Base-by-base conservation (phyloP, 1,139 yeast species). In the Sugiyamaella japonica region DNA sequence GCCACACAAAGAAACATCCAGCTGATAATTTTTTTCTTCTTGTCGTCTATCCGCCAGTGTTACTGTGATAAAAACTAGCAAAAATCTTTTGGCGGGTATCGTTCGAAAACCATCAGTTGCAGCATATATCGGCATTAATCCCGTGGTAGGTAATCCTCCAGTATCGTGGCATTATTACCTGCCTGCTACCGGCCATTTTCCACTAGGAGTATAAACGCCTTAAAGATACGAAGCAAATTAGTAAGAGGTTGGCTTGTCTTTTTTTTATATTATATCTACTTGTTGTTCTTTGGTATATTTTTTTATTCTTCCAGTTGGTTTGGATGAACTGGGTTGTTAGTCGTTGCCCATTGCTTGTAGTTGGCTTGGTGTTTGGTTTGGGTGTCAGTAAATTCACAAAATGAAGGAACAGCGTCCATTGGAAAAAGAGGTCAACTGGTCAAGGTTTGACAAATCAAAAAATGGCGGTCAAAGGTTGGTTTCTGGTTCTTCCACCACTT, bases 401-500 rank as follows among this genome's bases (percentile, higher is more conserved):
- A 50, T 50, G 53, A 38, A 50, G 13, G 32, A 17, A 25, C 16
- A 50, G 29, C 47, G 31, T 20, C 37, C 28, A 25, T 40, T 44
- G 12, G 53, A 50, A 36, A 40, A 38, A 38, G 23, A 31, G 20
- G 31, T 40, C 25, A 40, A 34, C 28, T 44, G 45, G 49, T 32
- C 23, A 29, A 15, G 23, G 25, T 38, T 20, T 23, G 44, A 43
- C 9, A 43, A 29, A 15, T 38, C 45, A 10, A 16, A 12, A 20
- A 38, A 34, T 45, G 50, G 34, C 20, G 50, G 29, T 16, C 54
- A 45, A 25, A 34, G 54, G 25, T 23, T 36, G 15, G 54, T 51
- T n/a, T 34, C 43, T 34, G 36, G 38, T 16, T 45, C 54, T 1
- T 51, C 54, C 10, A 45, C 54, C 6, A 25, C 50, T 31, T 51